These are phyloP conservation scores for Schizochytrium sp. DNA, from an alignment of 108 stramenopile species.

Conservation along the genomic window DNA sequence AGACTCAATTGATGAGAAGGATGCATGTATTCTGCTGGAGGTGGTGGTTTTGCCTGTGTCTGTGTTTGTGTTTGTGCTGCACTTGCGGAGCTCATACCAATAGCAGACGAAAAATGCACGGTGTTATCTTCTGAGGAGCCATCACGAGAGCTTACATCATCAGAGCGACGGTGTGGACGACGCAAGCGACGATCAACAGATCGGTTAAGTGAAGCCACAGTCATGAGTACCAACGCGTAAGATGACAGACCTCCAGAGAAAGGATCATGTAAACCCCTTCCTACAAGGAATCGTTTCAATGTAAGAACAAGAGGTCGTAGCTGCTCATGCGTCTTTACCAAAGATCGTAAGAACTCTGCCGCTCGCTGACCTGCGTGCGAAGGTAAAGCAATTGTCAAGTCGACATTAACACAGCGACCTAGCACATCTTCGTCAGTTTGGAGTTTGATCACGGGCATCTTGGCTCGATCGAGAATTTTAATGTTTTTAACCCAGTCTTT, in stretches of 20 bases:
- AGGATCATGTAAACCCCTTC: neutral
- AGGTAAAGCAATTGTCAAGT: slow-evolving; percentile 54
- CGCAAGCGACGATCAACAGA: neutral
- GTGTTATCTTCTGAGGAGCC: neutral
- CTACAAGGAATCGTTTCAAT: slow-evolving; percentile 10
- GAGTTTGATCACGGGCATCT: slow-evolving; percentile 48
- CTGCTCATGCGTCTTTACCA: neutral
- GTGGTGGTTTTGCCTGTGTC: neutral
- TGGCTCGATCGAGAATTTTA: slow-evolving; percentile 52
- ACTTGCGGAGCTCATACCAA: neutral
- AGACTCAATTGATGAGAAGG: neutral
- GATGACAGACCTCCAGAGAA: slow-evolving; percentile 51
- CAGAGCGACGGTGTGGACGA: neutral
- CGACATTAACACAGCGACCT: neutral
- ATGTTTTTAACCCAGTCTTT: neutral
- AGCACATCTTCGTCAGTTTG: neutral
- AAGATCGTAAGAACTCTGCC: neutral
- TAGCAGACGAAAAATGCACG: neutral
- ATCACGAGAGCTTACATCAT: neutral
- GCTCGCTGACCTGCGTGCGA: slow-evolving; percentile 16
- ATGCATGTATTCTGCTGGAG: neutral
- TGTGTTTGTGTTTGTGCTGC: neutral
- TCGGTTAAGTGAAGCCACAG: slow-evolving; percentile 32
- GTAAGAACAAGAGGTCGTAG: slow-evolving; percentile 2
- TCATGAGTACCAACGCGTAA: slow-evolving; percentile 38